Percentiles rank a stretch among this genome's conserved stretches.
These are phyloP conservation scores for Angomonas ambiguus DNA, from an alignment of 208 protist genomes.

Conservation along the genomic window DNA sequence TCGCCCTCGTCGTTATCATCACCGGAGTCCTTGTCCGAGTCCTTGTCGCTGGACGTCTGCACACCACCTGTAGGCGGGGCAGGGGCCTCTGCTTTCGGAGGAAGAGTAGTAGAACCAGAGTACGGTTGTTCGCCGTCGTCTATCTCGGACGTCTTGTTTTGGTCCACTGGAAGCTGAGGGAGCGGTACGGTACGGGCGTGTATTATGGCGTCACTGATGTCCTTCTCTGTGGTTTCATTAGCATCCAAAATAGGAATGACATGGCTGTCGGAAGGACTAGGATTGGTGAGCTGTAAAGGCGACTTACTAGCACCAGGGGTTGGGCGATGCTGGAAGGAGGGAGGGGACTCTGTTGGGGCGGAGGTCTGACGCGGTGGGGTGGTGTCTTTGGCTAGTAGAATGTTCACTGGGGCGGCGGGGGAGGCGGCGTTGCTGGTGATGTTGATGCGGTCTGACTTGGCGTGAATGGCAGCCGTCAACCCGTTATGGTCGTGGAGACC, in stretches of 20 bases:
- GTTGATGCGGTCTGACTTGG: neutral
- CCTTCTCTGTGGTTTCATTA: neutral
- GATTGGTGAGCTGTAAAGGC: neutral
- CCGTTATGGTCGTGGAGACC: neutral
- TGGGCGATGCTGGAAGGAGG: neutral
- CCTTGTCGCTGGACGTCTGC: neutral
- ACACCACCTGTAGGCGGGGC: neutral
- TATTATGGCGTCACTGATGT: neutral
- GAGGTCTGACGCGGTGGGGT: neutral
- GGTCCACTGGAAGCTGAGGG: neutral
- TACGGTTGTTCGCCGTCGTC: neutral
- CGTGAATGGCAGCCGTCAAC: neutral
- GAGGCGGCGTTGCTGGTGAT: neutral
- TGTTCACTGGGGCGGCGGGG: neutral
- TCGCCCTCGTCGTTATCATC: neutral
- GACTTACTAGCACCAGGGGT: neutral
- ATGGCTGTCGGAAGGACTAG: too few relatives aligned
- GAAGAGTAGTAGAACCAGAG: neutral
- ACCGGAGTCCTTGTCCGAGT: neutral
- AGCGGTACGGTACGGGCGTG: neutral
- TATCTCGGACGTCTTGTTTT: too few relatives aligned
- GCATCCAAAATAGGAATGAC: too few relatives aligned
- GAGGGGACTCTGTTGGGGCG: neutral
- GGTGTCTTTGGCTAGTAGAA: neutral
- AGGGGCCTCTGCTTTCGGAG: neutral